phyloP scores from a whole-genome alignment of 2,329 filamentous ascomycete genomes.

The Aspergillus ochraceoroseus region DNA sequence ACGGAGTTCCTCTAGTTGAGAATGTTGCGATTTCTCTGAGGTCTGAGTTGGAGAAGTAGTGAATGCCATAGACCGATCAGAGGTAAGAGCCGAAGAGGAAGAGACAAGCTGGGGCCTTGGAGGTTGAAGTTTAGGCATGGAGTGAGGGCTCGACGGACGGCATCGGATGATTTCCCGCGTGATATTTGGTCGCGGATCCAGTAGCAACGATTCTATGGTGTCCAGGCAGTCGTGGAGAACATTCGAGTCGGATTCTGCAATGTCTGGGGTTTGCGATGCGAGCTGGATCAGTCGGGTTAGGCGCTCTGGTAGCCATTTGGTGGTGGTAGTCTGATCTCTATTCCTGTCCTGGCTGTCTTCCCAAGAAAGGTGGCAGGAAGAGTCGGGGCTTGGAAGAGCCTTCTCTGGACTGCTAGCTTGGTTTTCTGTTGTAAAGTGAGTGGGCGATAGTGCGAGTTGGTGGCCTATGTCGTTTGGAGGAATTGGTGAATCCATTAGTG shows the following conservation, averaged over 20 bases:
- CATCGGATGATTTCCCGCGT: constrained; percentile 21
- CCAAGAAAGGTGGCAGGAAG: constrained; percentile 5
- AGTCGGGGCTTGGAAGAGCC: constrained; percentile 8
- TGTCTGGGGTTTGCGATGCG: constrained; percentile 23
- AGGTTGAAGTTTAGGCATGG: not conserved
- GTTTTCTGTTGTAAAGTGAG: no score
- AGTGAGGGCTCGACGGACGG: constrained; percentile 13
- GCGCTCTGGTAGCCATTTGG: not conserved
- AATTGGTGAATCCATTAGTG: no score
- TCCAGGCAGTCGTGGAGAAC: constrained; percentile 37
- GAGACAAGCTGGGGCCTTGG: constrained; percentile 1
- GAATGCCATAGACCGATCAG: no score
- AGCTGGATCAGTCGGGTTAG: constrained; percentile 20
- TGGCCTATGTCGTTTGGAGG: no score
- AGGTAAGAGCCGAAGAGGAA: no score
- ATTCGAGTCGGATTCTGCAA: constrained; percentile 28
- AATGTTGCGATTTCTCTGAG: constrained; percentile 10
- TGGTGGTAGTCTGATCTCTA: not conserved
- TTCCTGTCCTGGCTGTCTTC: not conserved
- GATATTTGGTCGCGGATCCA: constrained; percentile 24
- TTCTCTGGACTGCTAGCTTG: constrained; percentile 13
- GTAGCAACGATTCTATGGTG: constrained; percentile 32
- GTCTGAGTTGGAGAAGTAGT: not conserved
- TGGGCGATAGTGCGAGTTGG: no score
- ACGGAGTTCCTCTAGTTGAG: constrained; percentile 24